Base-by-base conservation (phyloP, 768 basidiomycete genomes). In the Serpula lacrymans region DNA sequence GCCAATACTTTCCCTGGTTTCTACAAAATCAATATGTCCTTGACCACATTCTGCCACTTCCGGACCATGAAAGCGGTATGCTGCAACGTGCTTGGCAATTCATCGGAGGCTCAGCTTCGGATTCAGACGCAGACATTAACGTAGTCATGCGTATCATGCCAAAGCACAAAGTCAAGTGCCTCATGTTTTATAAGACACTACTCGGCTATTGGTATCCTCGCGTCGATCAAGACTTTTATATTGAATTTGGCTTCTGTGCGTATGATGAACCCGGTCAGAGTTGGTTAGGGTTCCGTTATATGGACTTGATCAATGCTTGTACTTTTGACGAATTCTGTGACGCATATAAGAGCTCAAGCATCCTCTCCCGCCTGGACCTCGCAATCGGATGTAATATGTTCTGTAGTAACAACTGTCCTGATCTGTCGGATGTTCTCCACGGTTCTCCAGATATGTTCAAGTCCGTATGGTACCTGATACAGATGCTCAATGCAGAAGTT, bases 1-100 rank as follows among this genome's bases (percentile, higher is more conserved):
- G 62, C 11, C 40, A 14, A 9, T 64, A 60, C 46, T 68, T 63
- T 34, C 34, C 58, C 1, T 67, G 68, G 68, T 65, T 69, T 39
- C 46, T 65, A 27, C 18, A 60, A 25, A 62, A 70, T 40, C 54
- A 62, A 30, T 45, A 57, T 33, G 40, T 68, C 8, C 28, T 69
- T 24, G 53, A 63, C 16, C 28, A 35, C 13, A 7, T 37, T 16
- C 21, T 35, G 5, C 12, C 17, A 32, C 7, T 12, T 11, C 3
- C 27, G 8, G 30, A 37, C 12, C 7, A 37, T 7, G 21, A 12
- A 0, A 32, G 30, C 25, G n/a, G 13, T 6, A 38, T 38, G 30
- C 2, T 48, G 25, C 4, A 22, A 14, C 48, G 16, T 12, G 32
- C 29, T 9, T 48, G 48, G 48, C 20, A 30, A 30, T 32, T 43